phyloP scores from a whole-genome alignment of 2,329 filamentous ascomycete species.

The Alternaria longipes region DNA sequence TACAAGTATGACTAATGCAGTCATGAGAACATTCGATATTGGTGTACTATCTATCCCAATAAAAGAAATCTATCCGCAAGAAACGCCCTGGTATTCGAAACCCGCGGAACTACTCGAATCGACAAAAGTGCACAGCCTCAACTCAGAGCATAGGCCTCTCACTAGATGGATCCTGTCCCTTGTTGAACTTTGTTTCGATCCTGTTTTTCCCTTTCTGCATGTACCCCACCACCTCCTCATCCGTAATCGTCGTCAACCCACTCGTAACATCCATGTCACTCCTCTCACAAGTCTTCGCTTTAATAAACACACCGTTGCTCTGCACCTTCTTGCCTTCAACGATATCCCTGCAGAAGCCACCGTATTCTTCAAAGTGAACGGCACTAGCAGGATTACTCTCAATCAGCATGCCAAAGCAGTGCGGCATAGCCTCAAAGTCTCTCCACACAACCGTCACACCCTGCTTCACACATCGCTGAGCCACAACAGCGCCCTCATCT shows the following conservation, averaged over 20 bases:
- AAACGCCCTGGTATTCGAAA: not conserved
- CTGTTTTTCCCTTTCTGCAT: conserved; percentile 41
- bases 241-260: conserved; percentile 39
- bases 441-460: conserved; percentile 71
- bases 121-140: not conserved
- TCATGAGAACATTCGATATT: not conserved
- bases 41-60: not conserved
- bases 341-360: conserved; percentile 41
- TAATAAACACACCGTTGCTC: conserved; percentile 38
- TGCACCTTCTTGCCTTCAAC: conserved; percentile 34
- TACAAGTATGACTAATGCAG: not conserved
- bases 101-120: not conserved
- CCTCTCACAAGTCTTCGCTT: conserved; percentile 44
- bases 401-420: conserved; percentile 66
- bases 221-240: conserved; percentile 40
- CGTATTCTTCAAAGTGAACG: conserved; percentile 51
- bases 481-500: conserved; percentile 72
- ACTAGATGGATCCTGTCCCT: conserved; percentile 22
- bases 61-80: not conserved
- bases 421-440: conserved; percentile 83
- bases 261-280: conserved; percentile 35
- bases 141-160: conserved; percentile 38
- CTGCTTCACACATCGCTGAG: conserved; percentile 63
- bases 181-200: conserved; percentile 34
- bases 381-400: conserved; percentile 42